phyloP scores from a whole-genome alignment of 805 yeast genomes.

The Zygosaccharomyces siamensis region DNA sequence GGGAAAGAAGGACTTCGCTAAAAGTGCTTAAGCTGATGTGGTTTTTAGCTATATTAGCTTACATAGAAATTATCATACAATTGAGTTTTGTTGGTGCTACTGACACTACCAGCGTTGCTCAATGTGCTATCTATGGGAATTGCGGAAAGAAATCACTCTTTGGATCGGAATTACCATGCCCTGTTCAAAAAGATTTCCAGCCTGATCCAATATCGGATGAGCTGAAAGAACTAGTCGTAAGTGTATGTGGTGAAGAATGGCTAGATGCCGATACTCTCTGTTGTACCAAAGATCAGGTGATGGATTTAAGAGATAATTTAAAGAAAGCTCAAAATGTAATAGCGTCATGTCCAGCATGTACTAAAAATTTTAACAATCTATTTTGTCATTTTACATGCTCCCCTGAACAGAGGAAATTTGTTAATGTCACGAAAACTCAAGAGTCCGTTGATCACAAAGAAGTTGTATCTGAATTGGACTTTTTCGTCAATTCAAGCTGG shows the following conservation, averaged over 20 bases:
- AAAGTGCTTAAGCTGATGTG: neutral
- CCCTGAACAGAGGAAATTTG: slow-evolving; percentile 70
- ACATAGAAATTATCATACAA: neutral
- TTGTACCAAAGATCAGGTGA: slow-evolving; percentile 63
- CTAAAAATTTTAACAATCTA: slow-evolving; percentile 73
- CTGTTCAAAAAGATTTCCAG: slow-evolving; percentile 45
- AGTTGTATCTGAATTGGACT: slow-evolving; percentile 68
- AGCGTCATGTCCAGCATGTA: slow-evolving; percentile 92
- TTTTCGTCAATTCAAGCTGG: slow-evolving; percentile 52
- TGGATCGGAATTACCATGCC: slow-evolving; percentile 78
- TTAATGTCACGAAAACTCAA: slow-evolving; percentile 54
- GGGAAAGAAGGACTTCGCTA: neutral
- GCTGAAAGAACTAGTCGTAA: slow-evolving; percentile 43
- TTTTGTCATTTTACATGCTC: slow-evolving; percentile 91
- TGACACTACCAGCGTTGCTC: slow-evolving; percentile 10
- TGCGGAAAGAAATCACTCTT: slow-evolving; percentile 81
- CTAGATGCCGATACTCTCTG: slow-evolving; percentile 48
- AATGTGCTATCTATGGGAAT: slow-evolving; percentile 37
- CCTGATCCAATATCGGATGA: slow-evolving; percentile 40
- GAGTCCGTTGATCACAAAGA: slow-evolving; percentile 40
- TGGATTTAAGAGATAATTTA: slow-evolving; percentile 50
- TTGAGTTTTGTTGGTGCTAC: neutral
- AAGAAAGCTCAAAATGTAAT: slow-evolving; percentile 75
- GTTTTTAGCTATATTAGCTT: neutral
- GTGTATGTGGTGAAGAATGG: slow-evolving; percentile 74